Evolutionary conservation across 163 green algal genomes (phyloP).

Genomic region (Trebouxiophyceae sp.): DNA sequence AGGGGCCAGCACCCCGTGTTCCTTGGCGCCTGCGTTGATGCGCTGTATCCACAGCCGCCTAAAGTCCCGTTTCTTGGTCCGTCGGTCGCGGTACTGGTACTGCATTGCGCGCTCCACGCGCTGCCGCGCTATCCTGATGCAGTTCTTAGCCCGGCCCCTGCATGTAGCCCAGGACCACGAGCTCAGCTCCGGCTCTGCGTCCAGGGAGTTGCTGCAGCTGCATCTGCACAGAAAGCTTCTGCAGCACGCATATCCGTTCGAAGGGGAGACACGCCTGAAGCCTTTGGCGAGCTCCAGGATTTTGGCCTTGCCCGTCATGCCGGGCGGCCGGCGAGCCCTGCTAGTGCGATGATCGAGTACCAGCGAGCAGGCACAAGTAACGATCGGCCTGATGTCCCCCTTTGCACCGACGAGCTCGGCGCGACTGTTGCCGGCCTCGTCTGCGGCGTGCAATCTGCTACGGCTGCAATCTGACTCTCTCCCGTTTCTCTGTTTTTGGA

Average conservation of each 20-base stretch:
- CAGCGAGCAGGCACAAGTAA: no score
- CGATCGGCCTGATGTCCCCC: no score
- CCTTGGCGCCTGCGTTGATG: constrained; percentile 77
- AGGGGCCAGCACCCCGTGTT: constrained; percentile 68
- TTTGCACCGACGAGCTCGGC: no score
- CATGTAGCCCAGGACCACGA: constrained; percentile 39
- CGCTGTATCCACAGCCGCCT: constrained; percentile 83
- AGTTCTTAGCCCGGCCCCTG: constrained; percentile 82
- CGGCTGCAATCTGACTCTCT: no score
- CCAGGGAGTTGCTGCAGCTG: background rate
- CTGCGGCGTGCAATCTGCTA: no score
- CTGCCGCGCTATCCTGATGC: constrained; percentile 64
- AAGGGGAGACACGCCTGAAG: constrained; percentile 5
- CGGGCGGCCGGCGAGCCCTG: no score
- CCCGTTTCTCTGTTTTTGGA: no score
- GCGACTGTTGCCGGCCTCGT: no score
- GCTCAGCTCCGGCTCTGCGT: background rate
- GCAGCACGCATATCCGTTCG: no score
- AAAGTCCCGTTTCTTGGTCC: constrained; percentile 85
- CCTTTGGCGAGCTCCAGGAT: constrained; percentile 9
- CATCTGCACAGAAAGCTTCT: no score
- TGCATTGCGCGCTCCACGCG: constrained; percentile 88
- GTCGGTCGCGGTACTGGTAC: constrained; percentile 81
- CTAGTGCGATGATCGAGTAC: no score
- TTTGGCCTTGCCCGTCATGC: background rate